Conservation (phyloP, 805 yeast genomes). For the Saccharomycopsis fermentans region DNA sequence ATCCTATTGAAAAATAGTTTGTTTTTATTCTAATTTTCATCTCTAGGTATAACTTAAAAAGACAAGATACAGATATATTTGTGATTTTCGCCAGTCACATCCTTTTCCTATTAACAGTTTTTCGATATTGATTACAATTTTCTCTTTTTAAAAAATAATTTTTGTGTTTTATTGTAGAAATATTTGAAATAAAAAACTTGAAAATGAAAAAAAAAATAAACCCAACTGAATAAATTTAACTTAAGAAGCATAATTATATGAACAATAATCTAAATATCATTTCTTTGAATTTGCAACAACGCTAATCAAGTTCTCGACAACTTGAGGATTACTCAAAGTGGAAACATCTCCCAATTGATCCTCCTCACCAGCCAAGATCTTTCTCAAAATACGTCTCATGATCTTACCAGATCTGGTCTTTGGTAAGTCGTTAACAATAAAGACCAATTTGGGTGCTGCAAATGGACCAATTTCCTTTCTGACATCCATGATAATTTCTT, state of each 20-base stretch:
- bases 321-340: conserved; percentile 67
- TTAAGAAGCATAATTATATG: neutral
- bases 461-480: conserved; percentile 77
- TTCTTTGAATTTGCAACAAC: conserved; percentile 26
- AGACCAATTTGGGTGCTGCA: conserved; percentile 72
- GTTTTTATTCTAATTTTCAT: neutral
- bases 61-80: neutral
- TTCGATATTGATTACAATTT: too few species aligned
- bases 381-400: conserved; percentile 78
- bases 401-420: conserved; percentile 82
- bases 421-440: conserved; percentile 68
- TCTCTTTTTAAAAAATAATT: neutral
- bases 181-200: neutral
- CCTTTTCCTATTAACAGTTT: too few species aligned
- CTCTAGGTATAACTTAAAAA: neutral
- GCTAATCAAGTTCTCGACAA: conserved; percentile 56
- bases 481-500: conserved; percentile 56
- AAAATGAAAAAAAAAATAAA: neutral
- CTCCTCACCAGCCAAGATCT: conserved; percentile 63
- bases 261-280: neutral
- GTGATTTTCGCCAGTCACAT: too few species aligned
- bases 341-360: conserved; percentile 75
- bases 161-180: neutral
- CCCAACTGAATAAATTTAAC: neutral
- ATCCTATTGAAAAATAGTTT: neutral